A percentile compares a stretch with the other conserved stretches of the same genome.
Conservation (phyloP, 495 filamentous ascomycete species). For the Xylaria curta region DNA sequence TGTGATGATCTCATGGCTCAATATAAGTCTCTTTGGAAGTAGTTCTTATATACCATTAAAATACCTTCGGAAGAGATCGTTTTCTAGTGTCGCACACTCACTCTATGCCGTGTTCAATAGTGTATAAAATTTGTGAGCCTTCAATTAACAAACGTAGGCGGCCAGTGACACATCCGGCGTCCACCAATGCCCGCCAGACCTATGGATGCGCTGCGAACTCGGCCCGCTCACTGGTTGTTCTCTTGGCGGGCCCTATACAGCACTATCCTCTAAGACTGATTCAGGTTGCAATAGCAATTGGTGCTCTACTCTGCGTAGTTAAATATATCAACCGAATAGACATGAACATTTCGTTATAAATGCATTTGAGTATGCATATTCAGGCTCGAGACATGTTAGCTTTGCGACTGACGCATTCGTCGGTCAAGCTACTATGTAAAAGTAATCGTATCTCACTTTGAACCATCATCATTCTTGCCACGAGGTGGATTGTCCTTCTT, state of each 20-base stretch:
- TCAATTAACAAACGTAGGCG: slow-evolving; percentile 5
- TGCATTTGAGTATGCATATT: neutral
- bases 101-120: neutral
- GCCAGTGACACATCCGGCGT: slow-evolving; percentile 28
- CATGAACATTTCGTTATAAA: neutral
- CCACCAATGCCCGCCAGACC: neutral
- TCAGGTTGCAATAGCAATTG: no score
- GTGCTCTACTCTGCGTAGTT: neutral
- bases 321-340: neutral
- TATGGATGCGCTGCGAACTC: slow-evolving; percentile 9
- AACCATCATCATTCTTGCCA: slow-evolving; percentile 8
- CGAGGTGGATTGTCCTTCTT: slow-evolving; percentile 61
- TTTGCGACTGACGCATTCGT: neutral
- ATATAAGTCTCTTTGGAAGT: neutral
- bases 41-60: neutral
- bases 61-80: neutral
- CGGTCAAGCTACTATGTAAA: neutral
- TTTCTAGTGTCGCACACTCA: neutral
- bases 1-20: neutral
- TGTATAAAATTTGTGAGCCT: slow-evolving; percentile 20
- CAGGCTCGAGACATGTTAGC: neutral
- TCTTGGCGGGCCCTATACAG: neutral
- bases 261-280: neutral
- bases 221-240: neutral
- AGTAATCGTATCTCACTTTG: neutral